Percentiles rank a stretch among this genome's conserved stretches.
Evolutionary conservation across 164 flowering plant species (phyloP).

Genomic region (Magnolia sinica): DNA sequence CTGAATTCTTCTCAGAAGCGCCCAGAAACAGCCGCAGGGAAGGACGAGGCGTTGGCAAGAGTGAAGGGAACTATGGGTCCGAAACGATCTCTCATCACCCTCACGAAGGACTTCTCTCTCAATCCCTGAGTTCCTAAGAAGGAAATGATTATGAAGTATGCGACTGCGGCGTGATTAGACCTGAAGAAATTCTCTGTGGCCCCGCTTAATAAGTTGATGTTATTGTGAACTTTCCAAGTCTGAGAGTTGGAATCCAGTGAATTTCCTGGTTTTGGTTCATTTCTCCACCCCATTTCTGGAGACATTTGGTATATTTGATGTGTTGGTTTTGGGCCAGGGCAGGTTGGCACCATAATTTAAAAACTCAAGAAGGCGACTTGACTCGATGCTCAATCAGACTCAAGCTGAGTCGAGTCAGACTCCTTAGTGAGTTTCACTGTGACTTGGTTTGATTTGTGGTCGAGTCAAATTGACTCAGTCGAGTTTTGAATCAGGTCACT

Average conservation of each 20-base stretch:
- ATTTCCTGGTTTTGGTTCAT: not conserved
- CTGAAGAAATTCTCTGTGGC: not conserved
- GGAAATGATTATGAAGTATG: not conserved
- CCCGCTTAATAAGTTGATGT: not conserved
- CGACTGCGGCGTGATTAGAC: not conserved
- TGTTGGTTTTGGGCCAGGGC: not conserved
- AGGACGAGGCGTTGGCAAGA: constrained; percentile 10
- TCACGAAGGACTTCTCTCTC: constrained; percentile 47
- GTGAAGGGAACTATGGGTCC: constrained; percentile 10
- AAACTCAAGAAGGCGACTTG: too few relatives aligned
- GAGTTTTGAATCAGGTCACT: too few relatives aligned
- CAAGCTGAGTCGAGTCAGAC: too few relatives aligned
- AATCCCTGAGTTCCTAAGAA: constrained; percentile 15
- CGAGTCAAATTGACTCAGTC: too few relatives aligned
- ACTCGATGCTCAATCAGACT: too few relatives aligned
- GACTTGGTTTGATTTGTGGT: too few relatives aligned
- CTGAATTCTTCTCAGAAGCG: too few relatives aligned
- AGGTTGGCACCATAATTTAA: not conserved
- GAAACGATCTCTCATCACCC: constrained; percentile 29
- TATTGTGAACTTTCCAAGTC: not conserved
- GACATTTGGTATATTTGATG: not conserved
- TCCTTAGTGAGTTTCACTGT: too few relatives aligned
- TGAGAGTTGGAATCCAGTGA: not conserved
- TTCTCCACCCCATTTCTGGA: not conserved
- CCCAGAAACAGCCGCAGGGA: too few relatives aligned